Conservation (phyloP, 352 stramenopile genomes). For the Phytophthora citrophthora region DNA sequence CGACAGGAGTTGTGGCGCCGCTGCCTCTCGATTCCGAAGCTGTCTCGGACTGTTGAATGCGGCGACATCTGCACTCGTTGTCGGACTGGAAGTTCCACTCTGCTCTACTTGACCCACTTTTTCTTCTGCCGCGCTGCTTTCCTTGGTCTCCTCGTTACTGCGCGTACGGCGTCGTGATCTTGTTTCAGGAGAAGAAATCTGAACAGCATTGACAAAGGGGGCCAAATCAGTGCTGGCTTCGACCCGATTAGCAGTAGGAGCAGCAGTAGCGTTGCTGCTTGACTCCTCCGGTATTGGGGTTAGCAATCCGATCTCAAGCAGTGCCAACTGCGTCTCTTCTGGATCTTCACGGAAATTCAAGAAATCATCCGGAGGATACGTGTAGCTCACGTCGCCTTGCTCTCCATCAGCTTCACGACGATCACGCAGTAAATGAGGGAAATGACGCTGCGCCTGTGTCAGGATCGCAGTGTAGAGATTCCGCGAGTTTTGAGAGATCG, state of each 20-base stretch:
- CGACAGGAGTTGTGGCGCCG: conserved; percentile 18
- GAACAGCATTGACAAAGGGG: conserved; percentile 1
- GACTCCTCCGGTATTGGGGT: conserved; percentile 2
- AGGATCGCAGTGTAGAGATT: conserved; percentile 68
- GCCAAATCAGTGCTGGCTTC: conserved; percentile 2
- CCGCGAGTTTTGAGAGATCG: conserved; percentile 84
- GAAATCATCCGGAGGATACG: conserved; percentile 68
- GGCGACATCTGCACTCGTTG: conserved; percentile 11
- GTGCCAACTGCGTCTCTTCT: conserved; percentile 38
- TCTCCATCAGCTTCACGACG: conserved; percentile 29
- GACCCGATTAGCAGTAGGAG: conserved; percentile 7
- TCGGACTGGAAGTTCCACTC: conserved; percentile 13
- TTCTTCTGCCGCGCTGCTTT: conserved; percentile 17
- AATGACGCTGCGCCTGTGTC: conserved; percentile 67
- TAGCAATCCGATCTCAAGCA: conserved; percentile 38
- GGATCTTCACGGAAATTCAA: conserved; percentile 47
- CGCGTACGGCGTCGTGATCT: conserved; percentile 23
- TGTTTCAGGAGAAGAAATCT: conserved; percentile 17
- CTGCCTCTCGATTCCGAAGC: conserved; percentile 26
- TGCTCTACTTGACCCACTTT: conserved; percentile 15
- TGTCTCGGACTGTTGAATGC: conserved; percentile 28
- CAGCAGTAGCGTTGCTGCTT: neutral
- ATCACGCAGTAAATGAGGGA: conserved; percentile 52
- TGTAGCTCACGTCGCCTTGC: conserved; percentile 25
- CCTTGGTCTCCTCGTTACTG: conserved; percentile 28